Percentiles rank a stretch among this genome's conserved stretches.
These are phyloP conservation scores for Hirsutella thompsonii DNA, from an alignment of 2,329 filamentous ascomycete species.

Conservation along the genomic window DNA sequence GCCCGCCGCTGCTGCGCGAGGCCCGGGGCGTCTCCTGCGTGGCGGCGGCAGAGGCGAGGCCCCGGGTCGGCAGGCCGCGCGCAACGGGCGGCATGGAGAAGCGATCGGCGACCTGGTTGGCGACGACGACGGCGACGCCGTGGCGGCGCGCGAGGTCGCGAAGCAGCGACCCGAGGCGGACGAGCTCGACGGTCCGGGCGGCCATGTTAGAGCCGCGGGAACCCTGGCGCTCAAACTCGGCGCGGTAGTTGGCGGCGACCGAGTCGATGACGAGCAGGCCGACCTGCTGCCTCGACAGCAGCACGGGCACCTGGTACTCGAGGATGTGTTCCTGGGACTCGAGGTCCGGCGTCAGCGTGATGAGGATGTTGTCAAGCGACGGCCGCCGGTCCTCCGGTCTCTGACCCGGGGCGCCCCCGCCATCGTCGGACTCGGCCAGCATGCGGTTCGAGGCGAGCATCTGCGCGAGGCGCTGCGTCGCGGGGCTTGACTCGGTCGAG, in stretches of 20 bases:
- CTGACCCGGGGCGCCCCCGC: no score
- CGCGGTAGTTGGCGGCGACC: constrained; percentile 89
- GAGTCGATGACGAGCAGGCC: constrained; percentile 83
- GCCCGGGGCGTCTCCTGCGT: no score
- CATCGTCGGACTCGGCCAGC: constrained; percentile 21
- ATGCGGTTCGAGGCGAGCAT: constrained; percentile 56
- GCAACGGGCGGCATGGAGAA: constrained; percentile 33
- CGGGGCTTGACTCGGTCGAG: constrained; percentile 77
- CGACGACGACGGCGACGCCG: constrained; percentile 73
- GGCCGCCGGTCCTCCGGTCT: constrained; percentile 24
- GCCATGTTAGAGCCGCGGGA: constrained; percentile 49
- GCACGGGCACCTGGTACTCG: constrained; percentile 80
- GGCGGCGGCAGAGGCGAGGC: no score
- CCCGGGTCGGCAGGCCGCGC: not conserved
- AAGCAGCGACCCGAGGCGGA: constrained; percentile 62
- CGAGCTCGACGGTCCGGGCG: constrained; percentile 62
- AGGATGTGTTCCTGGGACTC: constrained; percentile 94
- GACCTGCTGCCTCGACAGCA: constrained; percentile 60
- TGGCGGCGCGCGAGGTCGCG: constrained; percentile 63
- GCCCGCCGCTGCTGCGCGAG: no score
- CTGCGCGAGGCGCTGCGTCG: constrained; percentile 70
- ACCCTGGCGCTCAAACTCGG: constrained; percentile 61
- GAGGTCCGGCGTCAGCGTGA: constrained; percentile 74
- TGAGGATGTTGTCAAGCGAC: constrained; percentile 64
- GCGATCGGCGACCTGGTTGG: constrained; percentile 90